A percentile compares a stretch with the other conserved stretches of the same genome.
Conservation (phyloP, 1,139 yeast genomes). For the Geotrichum phurueaensis region DNA sequence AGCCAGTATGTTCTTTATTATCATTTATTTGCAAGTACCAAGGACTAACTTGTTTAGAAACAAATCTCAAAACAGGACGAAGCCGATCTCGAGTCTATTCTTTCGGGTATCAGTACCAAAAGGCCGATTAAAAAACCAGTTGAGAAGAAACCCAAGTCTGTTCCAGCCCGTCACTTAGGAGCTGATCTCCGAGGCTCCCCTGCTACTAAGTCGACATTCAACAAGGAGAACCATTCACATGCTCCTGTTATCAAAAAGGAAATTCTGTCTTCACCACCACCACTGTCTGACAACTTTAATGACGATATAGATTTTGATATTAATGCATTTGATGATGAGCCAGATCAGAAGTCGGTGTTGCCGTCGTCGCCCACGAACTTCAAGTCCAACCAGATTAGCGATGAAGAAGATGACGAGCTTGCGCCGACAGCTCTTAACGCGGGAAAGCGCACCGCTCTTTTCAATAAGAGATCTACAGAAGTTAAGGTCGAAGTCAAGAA, state of each 20-base stretch:
- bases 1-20: conserved; percentile 12
- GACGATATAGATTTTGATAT: conserved; percentile 13
- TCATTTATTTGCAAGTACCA: not conserved
- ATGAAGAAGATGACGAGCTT: conserved; percentile 7
- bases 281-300: not conserved
- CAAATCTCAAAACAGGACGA: conserved; percentile 14
- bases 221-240: not conserved
- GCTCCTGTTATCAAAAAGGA: conserved; percentile 8
- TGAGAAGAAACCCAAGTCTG: conserved; percentile 8
- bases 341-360: conserved; percentile 24
- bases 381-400: conserved; percentile 3
- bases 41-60: conserved; percentile 7
- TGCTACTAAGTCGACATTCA: not conserved
- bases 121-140: not conserved
- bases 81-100: conserved; percentile 16
- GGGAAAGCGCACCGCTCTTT: conserved; percentile 1
- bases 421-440: conserved; percentile 9
- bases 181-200: not conserved
- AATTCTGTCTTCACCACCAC: conserved; percentile 20
- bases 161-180: not conserved
- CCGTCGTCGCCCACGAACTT: conserved; percentile 10
- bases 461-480: conserved; percentile 1
- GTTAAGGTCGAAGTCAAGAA: not conserved
- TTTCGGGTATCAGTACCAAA: conserved; percentile 10
- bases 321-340: conserved; percentile 18